Base-by-base conservation (phyloP, 352 stramenopile genomes). In the Phytophthora vignae region DNA sequence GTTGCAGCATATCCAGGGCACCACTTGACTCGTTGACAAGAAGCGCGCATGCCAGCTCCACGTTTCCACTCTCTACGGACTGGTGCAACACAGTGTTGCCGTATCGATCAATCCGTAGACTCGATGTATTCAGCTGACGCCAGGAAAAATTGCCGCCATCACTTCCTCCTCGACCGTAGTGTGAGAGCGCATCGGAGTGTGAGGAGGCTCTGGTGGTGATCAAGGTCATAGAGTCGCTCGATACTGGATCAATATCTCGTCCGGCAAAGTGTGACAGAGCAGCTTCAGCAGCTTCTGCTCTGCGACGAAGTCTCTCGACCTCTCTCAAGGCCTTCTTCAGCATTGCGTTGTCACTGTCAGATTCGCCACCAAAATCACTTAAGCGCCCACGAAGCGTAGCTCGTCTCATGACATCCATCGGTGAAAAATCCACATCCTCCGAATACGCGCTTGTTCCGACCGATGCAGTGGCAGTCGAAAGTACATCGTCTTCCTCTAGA, bases 261-360 rank as follows among this genome's bases (percentile, higher is more conserved):
- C 62, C 44, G 55, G 71, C 52, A 69, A 74, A 73, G 56, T 82
- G 74, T 9, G 69, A 82, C 4, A 92, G 52, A 6, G 85, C 85
- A 21, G 85, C 83, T 73, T 92, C 85, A 36, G 85, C 85, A 19
- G 72, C 80, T 62, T 90, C 85, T 21, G 85, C 85, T n/a, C 85
- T 81, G 29, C 78, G 72, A 60, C 85, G 82, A 48, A 92, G 78
- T 14, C 78, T 67, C 38, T 92, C 83, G 19, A 92, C 55, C 53
- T 91, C 85, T 21, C 59, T 75, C 1, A 91, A 62, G 17, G 83
- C 85, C 31, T 82, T 82, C 12, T 80, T 77, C 3, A 88, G 67
- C 81, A 85, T 81, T n/a, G 57, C 59, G 50, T 81, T 79, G 4
- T 81, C 77, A 22, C 36, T 49, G 12, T 73, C 62, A 19, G 46